Evolutionary conservation across 306 rosid genomes (phyloP).

Genomic region (Vigna hirtella): DNA sequence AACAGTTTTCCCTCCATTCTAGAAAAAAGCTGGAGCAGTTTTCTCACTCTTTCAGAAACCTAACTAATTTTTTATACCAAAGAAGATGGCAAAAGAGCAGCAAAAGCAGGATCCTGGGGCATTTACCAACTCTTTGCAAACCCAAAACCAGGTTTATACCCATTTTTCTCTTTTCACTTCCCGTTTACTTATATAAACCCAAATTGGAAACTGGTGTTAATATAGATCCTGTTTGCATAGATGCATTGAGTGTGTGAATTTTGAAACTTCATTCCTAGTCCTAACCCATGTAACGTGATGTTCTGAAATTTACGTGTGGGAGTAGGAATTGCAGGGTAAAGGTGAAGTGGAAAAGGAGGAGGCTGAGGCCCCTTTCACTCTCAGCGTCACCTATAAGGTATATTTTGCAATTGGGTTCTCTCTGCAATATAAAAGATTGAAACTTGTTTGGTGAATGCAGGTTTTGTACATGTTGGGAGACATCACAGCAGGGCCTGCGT

Average conservation of each 20-base stretch:
- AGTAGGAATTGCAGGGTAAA: conserved; percentile 56
- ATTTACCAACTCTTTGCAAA: conserved; percentile 39
- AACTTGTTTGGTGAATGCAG: conserved; percentile 54
- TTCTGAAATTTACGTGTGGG: neutral
- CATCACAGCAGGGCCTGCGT: conserved; percentile 78
- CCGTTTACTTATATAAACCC: neutral
- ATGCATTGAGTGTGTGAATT: neutral
- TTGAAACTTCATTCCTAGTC: conserved; percentile 12
- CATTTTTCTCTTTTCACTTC: neutral
- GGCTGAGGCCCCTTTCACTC: conserved; percentile 68
- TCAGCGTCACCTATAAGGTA: conserved; percentile 79
- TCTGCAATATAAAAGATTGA: neutral
- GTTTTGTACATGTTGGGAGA: conserved; percentile 93
- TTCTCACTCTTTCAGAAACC: conserved; percentile 18
- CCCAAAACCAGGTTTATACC: conserved; percentile 41
- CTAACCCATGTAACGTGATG: neutral
- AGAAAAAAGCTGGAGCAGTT: conserved; percentile 37
- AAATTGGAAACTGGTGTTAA: neutral
- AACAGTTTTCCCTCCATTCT: conserved; percentile 13
- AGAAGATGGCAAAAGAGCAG: conserved; percentile 56
- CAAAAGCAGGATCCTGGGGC: conserved; percentile 47
- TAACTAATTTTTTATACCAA: neutral
- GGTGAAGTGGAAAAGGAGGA: conserved; percentile 64
- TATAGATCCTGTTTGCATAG: neutral
- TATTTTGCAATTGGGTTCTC: neutral